Evolutionary conservation across 1,284 basidiomycete genomes (phyloP), one percentile per base, ranked within the genome.

Genomic region (Binderoboletus segoi): DNA sequence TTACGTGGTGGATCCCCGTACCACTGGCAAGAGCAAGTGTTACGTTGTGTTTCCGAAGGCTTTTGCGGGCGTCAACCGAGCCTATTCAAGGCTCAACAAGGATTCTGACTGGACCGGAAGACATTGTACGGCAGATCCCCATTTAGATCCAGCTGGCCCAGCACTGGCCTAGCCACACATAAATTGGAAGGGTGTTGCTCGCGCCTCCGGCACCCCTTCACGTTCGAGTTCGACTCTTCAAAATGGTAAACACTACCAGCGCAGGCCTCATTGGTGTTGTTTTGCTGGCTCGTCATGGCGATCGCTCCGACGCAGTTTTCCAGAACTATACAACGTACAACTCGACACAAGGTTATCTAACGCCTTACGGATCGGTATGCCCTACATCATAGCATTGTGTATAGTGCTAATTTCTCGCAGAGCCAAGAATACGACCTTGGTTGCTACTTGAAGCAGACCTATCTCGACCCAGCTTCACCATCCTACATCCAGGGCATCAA

Each of bases 251-350:
- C 41, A 37, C 68, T 21, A 56, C 67, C 2, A 55, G 38, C 48
- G 53, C 69, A 2, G 67, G 72, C 16, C 72, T 73, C 49, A 49
- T 70, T 0, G 71, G 69, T 30, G 70, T 73, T n/a, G 66, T 70
- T 32, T 44, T 80, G 37, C 61, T 82, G 51, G 75, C 71, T 35
- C 76, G 80, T 12, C 80, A 82, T 32, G 81, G 79, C 21, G 81
- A 81, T 60, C 69, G 79, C 28, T 48, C 62, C 7, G 68, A 67
- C 21, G 73, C 65, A 3, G 62, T 75, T 48, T 75, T 64, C 58
- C 76, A 77, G 49, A 63, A 68, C 55, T 68, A 72, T 42, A 55
- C 60, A 10, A 71, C 67, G 13, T 81, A 82, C 60, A 66, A 72
- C 24, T 75, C 78, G 1, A 67, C 69, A 4, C 67, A 75, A 49